Evolutionary conservation across 1,284 basidiomycete genomes (phyloP), one percentile per base, ranked within the genome.

Genomic region (Cryptococcus sp.): DNA sequence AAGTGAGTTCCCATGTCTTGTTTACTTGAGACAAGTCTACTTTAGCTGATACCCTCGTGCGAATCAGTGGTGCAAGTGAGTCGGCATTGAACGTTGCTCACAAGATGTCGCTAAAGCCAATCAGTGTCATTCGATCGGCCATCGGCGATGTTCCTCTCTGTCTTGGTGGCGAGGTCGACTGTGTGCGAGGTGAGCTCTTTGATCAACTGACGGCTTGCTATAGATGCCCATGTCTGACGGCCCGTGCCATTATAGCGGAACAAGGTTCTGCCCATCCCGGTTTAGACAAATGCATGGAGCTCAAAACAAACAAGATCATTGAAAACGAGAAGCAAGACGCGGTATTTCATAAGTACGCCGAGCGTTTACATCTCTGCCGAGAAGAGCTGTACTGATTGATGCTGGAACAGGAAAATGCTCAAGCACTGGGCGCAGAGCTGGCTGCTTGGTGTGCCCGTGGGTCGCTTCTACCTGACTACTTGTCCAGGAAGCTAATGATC

Each of bases 351-450:
- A 89, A 87, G 91, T 91, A 73, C 63, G 82, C 76, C 29, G n/a
- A n/a, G n/a, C n/a, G 8, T 34, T 34, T 13, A 34, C 29, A 49
- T n/a, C 20, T 34, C 29, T 34, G 29, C 29, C 8, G 29, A 34
- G 8, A 34, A 34, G 29, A 13, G 29, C 29, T 2, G 8, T 34
- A 34, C 29, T 34, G 29, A 34, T 38, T 62, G 51, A 55, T 44
- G 2, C 15, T 5, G 13, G 60, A 70, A 58, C 67, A 88, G 88
- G 73, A 97, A 97, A 74, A 79, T 97, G 46, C 84, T 98, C 55
- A 95, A 94, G 72, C 93, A 95, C 79, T 98, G 95, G 83, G 87
- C 95, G 58, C 95, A 99, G 72, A 94, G 91, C 2, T 97, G 92
- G 77, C 82, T 97, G 19, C 83, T 97, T 43, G 93, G 93, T 45